Evolutionary conservation across 2,329 filamentous ascomycete genomes (phyloP), one percentile per base, ranked within the genome.

Genomic region (Cucurbitaria berberidis): DNA sequence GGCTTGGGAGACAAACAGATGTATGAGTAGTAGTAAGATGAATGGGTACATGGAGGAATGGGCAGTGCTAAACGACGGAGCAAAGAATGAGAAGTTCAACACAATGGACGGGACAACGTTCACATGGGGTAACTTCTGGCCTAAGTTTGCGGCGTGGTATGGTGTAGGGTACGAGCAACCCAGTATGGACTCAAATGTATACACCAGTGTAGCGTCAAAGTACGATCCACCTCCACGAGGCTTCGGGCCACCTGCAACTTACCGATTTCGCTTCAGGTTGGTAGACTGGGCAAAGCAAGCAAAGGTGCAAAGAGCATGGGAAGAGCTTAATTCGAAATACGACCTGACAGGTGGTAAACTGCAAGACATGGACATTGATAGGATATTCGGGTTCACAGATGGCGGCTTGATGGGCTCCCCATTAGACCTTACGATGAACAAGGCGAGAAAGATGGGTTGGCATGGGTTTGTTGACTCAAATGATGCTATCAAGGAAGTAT

Each of bases 21-120:
- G 76, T 32, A 74, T 80, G 53, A 78, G 74, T 36, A 77, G 73
- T 2, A 80, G 78, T 5, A 72, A 73, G 63, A 62, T 84, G 57
- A 84, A 81, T 34, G 78, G 74, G 0, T 80, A 81, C 52, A 73
- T 84, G 22, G 69, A 84, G 77, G 80, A 78, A 63, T 85, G 80
- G 80, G 77, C 77, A 0, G 78, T 78, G 0, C 62, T 84, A 18
- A 76, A 72, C 1, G 72, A 74, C 0, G 65, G 65, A 4, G 74
- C 77, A 8, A 66, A 61, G 45, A 76, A 82, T 53, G 66, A 84
- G 60, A 77, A 74, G 15, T 83, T 84, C 68, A 84, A 84, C 53
- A 76, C 77, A 0, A 67, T 67, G 27, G 81, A 85, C 45, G 77
- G 75, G 5, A 74, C 69, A 13, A 68, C 72, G 0, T 77, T 82